Evolutionary conservation across 2,329 filamentous ascomycete species (phyloP), one percentile per base, ranked within the genome.

Genomic region (Knufia fluminis): DNA sequence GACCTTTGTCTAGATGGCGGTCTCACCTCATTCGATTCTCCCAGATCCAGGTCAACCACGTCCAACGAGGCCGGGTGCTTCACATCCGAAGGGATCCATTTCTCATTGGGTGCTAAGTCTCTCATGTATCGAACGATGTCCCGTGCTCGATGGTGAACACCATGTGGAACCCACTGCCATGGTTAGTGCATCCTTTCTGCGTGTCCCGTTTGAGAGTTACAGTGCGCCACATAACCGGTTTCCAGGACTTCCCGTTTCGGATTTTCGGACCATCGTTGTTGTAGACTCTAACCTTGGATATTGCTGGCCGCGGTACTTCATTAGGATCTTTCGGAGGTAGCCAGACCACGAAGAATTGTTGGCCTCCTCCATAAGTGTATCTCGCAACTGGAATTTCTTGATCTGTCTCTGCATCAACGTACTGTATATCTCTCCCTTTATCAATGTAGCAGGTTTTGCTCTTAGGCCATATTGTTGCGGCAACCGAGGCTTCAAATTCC

Each of bases 301-400:
- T 42, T 6, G 39, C 22, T 7, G 39, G 39, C 8, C 8, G 6
- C 4, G 22, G 39, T 4, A 22, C 10, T 4, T 42, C 39, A n/a
- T 8, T 24, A 16, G 39, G 16, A 20, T 42, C 39, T 24, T 42
- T n/a, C n/a, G 4, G 8, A 12, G 39, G 39, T 20, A 42, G 22
- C 39, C 39, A 42, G 8, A 24, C 39, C 6, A 42, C 22, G 19
- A 42, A 42, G 22, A 42, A 42, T 42, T 42, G 39, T 6, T 24
- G 16, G 19, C 12, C 12, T 16, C 39, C 22, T 9, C 39, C 39
- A 24, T 42, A 42, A 4, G 7, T 7, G 19, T 42, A 42, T 42
- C 39, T 20, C 7, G 39, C 39, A 6, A 24, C 39, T 7, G 39
- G 39, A n/a, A 42, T 22, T 9, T 42, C 39, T 24, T 24, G 39